A percentile compares a stretch with the other conserved stretches of the same genome.
Evolutionary conservation across 805 yeast genomes (phyloP).

Genomic region (Ogataea neopini): DNA sequence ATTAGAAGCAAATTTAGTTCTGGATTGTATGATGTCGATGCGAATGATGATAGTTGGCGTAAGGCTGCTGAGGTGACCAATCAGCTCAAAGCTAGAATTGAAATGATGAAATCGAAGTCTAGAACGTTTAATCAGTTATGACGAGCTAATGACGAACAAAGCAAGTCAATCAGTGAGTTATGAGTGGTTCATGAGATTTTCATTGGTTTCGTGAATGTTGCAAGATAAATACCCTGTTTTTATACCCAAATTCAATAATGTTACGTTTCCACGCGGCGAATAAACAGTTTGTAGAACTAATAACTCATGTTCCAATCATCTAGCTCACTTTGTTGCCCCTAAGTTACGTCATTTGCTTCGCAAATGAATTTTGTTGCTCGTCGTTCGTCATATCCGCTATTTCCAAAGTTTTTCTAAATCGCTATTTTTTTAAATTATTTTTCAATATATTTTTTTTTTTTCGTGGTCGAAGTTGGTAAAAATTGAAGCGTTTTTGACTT

Average conservation of each 20-base stretch:
- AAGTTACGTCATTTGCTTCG: no score
- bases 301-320: no score
- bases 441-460: neutral
- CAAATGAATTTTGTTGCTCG: no score
- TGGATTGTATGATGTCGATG: slow-evolving; percentile 38
- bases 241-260: neutral
- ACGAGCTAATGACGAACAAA: no score
- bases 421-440: neutral
- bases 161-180: no score
- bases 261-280: neutral
- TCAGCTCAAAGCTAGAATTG: slow-evolving; percentile 82
- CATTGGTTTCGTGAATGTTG: no score
- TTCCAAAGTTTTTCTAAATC: slow-evolving; percentile 1
- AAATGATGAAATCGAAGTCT: slow-evolving; percentile 76
- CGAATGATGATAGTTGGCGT: slow-evolving; percentile 74
- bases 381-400: neutral
- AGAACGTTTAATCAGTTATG: slow-evolving; percentile 28
- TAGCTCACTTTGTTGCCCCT: no score
- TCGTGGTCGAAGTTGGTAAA: slow-evolving; percentile 2
- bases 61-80: slow-evolving; percentile 89
- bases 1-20: slow-evolving; percentile 23
- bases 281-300: no score
- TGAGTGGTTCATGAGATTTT: no score
- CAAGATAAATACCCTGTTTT: neutral
- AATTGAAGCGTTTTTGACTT: neutral